Evolutionary conservation across 345 rosid genomes (phyloP).

Genomic region (Reutealis trisperma): DNA sequence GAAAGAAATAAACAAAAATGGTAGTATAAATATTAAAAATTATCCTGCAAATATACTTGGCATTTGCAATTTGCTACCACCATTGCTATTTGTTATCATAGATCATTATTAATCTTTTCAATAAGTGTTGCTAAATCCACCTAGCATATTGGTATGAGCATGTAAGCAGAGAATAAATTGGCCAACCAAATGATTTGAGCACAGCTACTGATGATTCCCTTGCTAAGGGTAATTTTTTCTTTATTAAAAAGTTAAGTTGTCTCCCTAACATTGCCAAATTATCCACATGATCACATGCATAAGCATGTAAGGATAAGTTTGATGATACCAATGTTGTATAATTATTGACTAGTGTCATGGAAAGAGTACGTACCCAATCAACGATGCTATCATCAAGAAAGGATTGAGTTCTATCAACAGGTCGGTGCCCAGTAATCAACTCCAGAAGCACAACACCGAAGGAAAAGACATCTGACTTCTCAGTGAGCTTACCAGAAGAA

Average conservation of each 20-base stretch:
- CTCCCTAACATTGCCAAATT: neutral
- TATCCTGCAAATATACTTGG: neutral
- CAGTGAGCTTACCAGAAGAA: conserved; percentile 34
- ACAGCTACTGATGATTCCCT: neutral
- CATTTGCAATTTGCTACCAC: neutral
- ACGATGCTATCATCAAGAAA: conserved; percentile 26
- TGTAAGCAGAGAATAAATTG: neutral
- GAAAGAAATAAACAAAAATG: neutral
- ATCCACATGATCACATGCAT: neutral
- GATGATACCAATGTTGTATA: neutral
- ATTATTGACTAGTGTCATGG: neutral
- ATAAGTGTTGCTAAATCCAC: neutral
- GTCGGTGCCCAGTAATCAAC: conserved; percentile 29
- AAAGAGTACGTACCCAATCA: conserved; percentile 28
- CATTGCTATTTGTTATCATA: neutral
- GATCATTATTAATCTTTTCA: neutral
- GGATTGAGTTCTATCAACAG: conserved; percentile 29
- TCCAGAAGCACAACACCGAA: conserved; percentile 38
- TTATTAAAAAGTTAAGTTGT: neutral
- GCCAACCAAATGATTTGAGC: neutral
- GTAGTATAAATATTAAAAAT: neutral
- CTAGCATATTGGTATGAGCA: neutral
- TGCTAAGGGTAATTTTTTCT: neutral
- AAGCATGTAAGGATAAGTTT: neutral
- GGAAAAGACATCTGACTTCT: conserved; percentile 36